Base-by-base conservation (phyloP, 805 yeast genomes). In the Myxozyma sirexii region DNA sequence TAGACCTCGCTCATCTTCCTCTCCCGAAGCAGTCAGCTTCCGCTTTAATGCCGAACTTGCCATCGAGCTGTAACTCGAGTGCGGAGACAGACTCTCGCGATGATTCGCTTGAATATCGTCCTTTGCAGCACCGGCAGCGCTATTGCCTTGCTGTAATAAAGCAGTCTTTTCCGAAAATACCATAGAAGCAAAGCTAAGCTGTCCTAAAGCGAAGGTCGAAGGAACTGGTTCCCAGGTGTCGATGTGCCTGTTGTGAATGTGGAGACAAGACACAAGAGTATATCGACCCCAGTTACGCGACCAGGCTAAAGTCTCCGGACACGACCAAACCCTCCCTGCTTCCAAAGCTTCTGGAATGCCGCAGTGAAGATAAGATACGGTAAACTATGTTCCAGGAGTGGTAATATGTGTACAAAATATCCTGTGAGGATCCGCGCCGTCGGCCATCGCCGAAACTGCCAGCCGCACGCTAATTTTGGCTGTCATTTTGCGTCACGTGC, bases 371-470 rank as follows among this genome's bases (percentile, higher is more conserved):
- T 47, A 17, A 47, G 51, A 47, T 47, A 47, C 51, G 38, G 37
- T 27, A 45, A 45, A 45, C 24, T 29, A 24, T 47, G 35, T 33
- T 47, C 51, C 51, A 19, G 23, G 51, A 47, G 41, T 19, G 33
- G 41, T 33, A 29, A 29, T 15, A 38, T 38, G 42, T 38, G 42
- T 38, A 21, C 41, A 47, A 7, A 33, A 19, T 10, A 2, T 15
- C 33, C 13, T 26, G 15, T 29, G 37, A 19, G 33, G 51, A 4
- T 29, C 33, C 6, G 27, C 21, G 37, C 37, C 51, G 12, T 47
- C 51, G 51, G 51, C 51, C 41, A 47, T 17, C 51, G 51, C 51
- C 51, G 51, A 47, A 33, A 29, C 15, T 43, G 13, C 13, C n/a
- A 15, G n/a, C 33, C 31, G 23, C n/a, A 17, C 7, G 3, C 7